These are phyloP conservation scores for Yarrowia sp. DNA, from an alignment of 805 yeast species.

Conservation along the genomic window DNA sequence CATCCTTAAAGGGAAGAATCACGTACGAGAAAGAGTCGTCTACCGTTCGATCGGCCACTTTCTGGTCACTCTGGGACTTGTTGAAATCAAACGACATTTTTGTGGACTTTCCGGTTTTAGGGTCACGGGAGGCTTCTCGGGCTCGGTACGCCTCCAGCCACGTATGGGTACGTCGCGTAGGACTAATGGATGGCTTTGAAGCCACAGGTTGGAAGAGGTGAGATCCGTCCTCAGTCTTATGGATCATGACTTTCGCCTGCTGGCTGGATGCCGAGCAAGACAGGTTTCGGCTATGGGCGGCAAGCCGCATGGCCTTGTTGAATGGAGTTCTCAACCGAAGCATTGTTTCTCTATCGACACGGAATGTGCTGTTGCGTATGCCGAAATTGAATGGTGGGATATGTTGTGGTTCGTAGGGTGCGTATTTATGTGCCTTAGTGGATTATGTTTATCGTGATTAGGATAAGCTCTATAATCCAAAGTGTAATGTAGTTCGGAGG, in stretches of 20 bases:
- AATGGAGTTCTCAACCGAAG: neutral
- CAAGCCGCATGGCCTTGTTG: neutral
- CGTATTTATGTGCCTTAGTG: neutral
- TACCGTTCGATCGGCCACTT: constrained; percentile 69
- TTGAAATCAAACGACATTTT: constrained; percentile 31
- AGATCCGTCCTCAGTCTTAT: constrained; percentile 16
- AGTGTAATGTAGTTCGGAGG: neutral
- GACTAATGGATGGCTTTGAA: constrained; percentile 37
- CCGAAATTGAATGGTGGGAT: too few species aligned
- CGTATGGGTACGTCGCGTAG: constrained; percentile 54
- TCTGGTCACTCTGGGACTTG: constrained; percentile 65
- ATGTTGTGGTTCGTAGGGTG: neutral
- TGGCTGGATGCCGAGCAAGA: neutral
- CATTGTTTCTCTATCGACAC: too few species aligned
- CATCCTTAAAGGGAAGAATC: constrained; percentile 77
- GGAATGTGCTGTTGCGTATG: too few species aligned
- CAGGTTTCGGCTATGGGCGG: constrained; percentile 9
- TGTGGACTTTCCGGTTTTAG: constrained; percentile 53
- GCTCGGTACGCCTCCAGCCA: constrained; percentile 86
- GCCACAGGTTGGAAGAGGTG: constrained; percentile 40
- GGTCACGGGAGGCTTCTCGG: constrained; percentile 67
- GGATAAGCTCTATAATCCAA: neutral
- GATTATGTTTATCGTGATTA: neutral
- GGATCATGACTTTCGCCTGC: constrained; percentile 21
- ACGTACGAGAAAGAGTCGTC: constrained; percentile 57